These are phyloP conservation scores for Microsporum ferrugineum DNA, from an alignment of 2,329 filamentous ascomycete species.

Conservation along the genomic window DNA sequence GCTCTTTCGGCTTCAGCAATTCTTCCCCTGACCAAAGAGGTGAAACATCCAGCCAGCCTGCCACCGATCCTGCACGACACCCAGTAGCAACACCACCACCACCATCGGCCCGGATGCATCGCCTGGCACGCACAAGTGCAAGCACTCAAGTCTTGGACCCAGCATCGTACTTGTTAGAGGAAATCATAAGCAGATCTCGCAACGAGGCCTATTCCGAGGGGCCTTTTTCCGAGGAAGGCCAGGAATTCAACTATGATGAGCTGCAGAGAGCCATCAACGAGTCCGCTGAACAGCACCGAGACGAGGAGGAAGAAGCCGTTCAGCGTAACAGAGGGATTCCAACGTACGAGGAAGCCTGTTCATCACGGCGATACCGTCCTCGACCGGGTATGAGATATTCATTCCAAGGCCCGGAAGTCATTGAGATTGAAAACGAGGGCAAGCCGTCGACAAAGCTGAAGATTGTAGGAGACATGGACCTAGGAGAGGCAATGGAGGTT, in stretches of 20 bases:
- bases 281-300: slow-evolving; percentile 12
- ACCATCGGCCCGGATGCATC: neutral
- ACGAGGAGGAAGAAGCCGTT: slow-evolving; percentile 15
- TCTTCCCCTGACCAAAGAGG: neutral
- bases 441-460: slow-evolving; percentile 4
- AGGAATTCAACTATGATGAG: slow-evolving; percentile 9
- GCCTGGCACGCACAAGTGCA: neutral
- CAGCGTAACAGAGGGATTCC: slow-evolving; percentile 13
- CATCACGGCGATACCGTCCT: slow-evolving; percentile 8
- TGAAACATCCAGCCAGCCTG: neutral
- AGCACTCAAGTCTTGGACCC: neutral
- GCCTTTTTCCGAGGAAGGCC: neutral
- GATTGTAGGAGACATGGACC: slow-evolving; percentile 17
- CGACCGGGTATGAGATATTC: slow-evolving; percentile 12
- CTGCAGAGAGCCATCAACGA: slow-evolving; percentile 15
- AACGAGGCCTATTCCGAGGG: slow-evolving; percentile 9
- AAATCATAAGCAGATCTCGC: slow-evolving; percentile 10
- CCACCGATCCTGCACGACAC: neutral
- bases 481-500: slow-evolving; percentile 14
- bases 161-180: slow-evolving; percentile 9
- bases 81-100: neutral
- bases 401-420: slow-evolving; percentile 13
- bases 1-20: neutral
- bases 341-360: slow-evolving; percentile 15
- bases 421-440: neutral